Base-by-base conservation (phyloP, 1,284 basidiomycete species). In the Apiotrichum brassicae region DNA sequence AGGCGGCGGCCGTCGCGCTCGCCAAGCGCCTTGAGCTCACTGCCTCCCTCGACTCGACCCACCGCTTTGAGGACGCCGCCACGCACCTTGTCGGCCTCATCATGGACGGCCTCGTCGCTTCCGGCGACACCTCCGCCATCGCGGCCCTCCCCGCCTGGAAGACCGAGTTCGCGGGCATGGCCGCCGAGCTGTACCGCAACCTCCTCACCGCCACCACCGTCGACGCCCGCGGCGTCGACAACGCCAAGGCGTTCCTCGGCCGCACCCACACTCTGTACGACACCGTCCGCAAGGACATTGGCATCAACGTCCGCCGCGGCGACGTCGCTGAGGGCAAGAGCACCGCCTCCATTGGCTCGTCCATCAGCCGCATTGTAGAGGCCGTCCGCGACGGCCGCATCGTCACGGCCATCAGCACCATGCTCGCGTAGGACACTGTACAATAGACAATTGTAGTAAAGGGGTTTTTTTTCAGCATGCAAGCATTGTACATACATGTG, bases 51-150 rank as follows among this genome's bases (percentile, higher is more conserved):
- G 54, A 56, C 54, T 56, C 50, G 23, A 36, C 3, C 9, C 43
- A 36, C 4, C 54, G 54, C 44, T 56, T 56, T 38, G 44, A 51
- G 42, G 54, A 56, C 37, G 50, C 54, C 16, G 50, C 54, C 16
- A 38, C 40, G 37, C 25, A 39, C 40, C 54, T 56, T 26, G 19
- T 40, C 41, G 54, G 54, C 33, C n/a, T 35, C 24, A 52, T 56
- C 26, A 22, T 56, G 25, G 54, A 56, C 39, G 39, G 36, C 32
- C 36, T 52, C 40, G 36, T 45, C 38, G 32, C 32, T 30, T 23
- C 41, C 32, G 47, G 36, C 43, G 39, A 41, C 33, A 14, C 16
- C 19, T 33, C 41, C 26, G 42, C 43, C 5, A 33, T 49, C 25
- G 43, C 43, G 16, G 22, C 28, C 35, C 36, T 49, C 12, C 16